phyloP scores from a whole-genome alignment of 768 basidiomycete species.

The Calocybe gangraenosa region DNA sequence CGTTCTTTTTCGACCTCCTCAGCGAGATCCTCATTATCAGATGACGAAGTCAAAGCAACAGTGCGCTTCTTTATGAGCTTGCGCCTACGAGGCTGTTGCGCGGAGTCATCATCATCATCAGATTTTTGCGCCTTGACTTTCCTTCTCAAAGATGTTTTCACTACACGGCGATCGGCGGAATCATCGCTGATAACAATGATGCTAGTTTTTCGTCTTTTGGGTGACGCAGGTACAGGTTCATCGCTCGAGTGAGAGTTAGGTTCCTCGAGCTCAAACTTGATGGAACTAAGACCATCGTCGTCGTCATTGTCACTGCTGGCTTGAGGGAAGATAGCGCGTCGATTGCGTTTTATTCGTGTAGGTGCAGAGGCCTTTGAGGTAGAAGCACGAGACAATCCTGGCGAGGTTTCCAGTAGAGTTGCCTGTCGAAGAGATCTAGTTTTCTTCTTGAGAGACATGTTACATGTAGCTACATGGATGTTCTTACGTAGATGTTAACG shows the following conservation, averaged over 20 bases:
- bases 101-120: conserved; percentile 24
- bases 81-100: conserved; percentile 25
- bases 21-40: conserved; percentile 32
- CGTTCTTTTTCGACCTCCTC: conserved; percentile 57
- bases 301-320: conserved; percentile 16
- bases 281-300: conserved; percentile 37
- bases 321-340: conserved; percentile 5
- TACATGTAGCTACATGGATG: not conserved
- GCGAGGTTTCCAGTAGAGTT: conserved; percentile 34
- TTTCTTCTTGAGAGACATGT: conserved; percentile 16
- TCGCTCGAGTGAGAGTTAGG: not conserved
- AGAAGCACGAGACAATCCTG: conserved; percentile 22
- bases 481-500: too few relatives aligned
- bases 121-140: conserved; percentile 20
- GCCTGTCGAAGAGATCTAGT: conserved; percentile 35
- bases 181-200: conserved; percentile 14
- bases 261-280: conserved; percentile 42
- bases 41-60: conserved; percentile 32
- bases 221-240: not conserved
- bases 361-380: conserved; percentile 9
- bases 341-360: conserved; percentile 12
- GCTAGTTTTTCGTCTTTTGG: conserved; percentile 12
- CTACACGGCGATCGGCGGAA: not conserved
- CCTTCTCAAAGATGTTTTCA: conserved; percentile 3
- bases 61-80: conserved; percentile 36